Conservation (phyloP, 257 asterid species). For the Solanum bukasovii region DNA sequence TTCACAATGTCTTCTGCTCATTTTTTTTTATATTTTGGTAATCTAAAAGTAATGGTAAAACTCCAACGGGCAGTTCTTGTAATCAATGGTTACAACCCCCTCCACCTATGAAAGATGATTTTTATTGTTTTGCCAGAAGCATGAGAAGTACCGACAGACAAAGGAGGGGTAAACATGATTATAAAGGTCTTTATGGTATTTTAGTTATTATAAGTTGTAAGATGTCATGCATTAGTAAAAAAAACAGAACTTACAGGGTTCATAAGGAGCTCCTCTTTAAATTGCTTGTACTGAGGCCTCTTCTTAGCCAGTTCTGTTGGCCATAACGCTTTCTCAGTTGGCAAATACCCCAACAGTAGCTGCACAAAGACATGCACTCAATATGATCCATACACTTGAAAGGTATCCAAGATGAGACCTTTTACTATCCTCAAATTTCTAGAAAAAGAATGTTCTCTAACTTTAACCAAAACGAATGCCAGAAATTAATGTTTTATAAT, state of each 20-base stretch:
- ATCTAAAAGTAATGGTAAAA: too few relatives aligned
- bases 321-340: conserved; percentile 74
- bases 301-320: conserved; percentile 71
- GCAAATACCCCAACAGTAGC: conserved; percentile 80
- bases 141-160: not conserved
- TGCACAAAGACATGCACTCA: conserved; percentile 19
- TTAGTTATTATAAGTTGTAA: not conserved
- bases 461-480: not conserved
- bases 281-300: conserved; percentile 70
- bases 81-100: too few relatives aligned
- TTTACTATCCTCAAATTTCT: not conserved
- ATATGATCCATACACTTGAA: not conserved
- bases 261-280: conserved; percentile 87
- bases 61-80: too few relatives aligned
- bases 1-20: too few relatives aligned
- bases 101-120: too few relatives aligned
- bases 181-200: not conserved
- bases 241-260: conserved; percentile 62
- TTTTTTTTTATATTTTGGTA: too few relatives aligned
- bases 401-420: not conserved
- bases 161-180: not conserved
- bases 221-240: not conserved
- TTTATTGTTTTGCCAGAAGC: not conserved
- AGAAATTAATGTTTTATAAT: not conserved
- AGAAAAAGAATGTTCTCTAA: not conserved